Conservation (phyloP, 768 basidiomycete species). For the Tricholoma sp. region DNA sequence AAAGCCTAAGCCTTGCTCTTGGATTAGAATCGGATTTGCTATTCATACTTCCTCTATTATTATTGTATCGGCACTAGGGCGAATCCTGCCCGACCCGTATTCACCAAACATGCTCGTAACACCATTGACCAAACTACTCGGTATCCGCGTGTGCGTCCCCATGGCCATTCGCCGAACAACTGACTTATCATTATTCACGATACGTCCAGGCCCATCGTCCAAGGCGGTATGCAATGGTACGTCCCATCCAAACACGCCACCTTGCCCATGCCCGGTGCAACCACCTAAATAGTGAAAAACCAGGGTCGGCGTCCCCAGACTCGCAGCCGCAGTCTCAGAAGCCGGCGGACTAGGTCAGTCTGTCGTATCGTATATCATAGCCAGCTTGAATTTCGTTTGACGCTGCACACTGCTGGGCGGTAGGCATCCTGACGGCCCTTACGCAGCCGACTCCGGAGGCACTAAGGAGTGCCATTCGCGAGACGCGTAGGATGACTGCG, state of each 20-base stretch:
- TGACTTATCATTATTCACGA: too few relatives aligned
- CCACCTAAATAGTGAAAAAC: not conserved
- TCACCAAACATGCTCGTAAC: too few relatives aligned
- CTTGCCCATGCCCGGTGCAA: not conserved
- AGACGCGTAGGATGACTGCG: constrained; percentile 63
- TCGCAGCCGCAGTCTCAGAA: constrained; percentile 76
- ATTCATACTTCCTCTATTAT: too few relatives aligned
- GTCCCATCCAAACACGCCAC: not conserved
- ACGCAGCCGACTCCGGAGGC: constrained; percentile 85
- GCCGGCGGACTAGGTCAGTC: constrained; percentile 75
- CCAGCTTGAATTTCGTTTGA: not conserved
- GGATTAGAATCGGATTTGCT: too few relatives aligned
- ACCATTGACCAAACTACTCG: constrained; percentile 57
- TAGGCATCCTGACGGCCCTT: constrained; percentile 80
- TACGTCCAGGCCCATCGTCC: constrained; percentile 77
- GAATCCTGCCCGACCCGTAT: too few relatives aligned
- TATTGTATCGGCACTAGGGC: too few relatives aligned
- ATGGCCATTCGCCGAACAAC: too few relatives aligned
- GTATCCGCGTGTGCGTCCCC: constrained; percentile 68
- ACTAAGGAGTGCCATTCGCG: constrained; percentile 71
- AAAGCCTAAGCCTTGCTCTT: too few relatives aligned
- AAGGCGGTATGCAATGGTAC: constrained; percentile 91
- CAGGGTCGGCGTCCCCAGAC: constrained; percentile 76
- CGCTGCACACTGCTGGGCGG: not conserved
- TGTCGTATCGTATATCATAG: not conserved